Evolutionary conservation across 306 rosid species (phyloP), one percentile per base, ranked within the genome.

Genomic region (Datisca glomerata): DNA sequence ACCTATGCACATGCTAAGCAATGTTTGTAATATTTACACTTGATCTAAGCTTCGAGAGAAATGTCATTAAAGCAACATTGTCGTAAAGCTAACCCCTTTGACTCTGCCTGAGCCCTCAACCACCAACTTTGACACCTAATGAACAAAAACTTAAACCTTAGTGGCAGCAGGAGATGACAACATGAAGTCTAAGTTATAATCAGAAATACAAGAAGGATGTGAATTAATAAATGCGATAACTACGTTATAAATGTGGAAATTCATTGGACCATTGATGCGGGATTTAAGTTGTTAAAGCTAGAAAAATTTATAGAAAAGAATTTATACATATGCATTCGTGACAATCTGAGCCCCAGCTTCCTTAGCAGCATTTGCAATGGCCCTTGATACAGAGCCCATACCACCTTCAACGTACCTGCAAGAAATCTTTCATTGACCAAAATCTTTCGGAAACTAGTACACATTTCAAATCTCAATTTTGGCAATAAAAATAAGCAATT

Each of bases 361-460:
- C 67, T 7, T 52, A 24, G 95, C 93, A 34, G 95, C 93, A 56
- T 72, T 68, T 36, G 70, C 47, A 41, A 89, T 80, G 46, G 98
- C 95, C 65, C 46, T 49, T 55, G 98, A 89, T 66, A 89, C 74
- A 35, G 98, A 77, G 41, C 98, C 98, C 98, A 89, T 89, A 63
- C 98, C 98, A 59, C 98, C 98, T 77, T 89, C 98, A 51, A 84
- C 98, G 49, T 80, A 68, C 43, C 98, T 89, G 46, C 47, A 53
- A 31, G 25, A 51, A 70, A 24, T 8, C 34, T n/a, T n/a, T 45
- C n/a, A 5, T 12, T 29, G 18, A 29, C n/a, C 52, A 47, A 31
- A 28, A n/a, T 29, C 32, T 19, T 45, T 37, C 24, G 22, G 18
- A 45, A 44, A 45, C 27, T 25, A 40, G 5, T 18, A 40, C 12